Base-by-base conservation (phyloP, 202 grass and related monocot genomes). In the Setaria viridis region DNA sequence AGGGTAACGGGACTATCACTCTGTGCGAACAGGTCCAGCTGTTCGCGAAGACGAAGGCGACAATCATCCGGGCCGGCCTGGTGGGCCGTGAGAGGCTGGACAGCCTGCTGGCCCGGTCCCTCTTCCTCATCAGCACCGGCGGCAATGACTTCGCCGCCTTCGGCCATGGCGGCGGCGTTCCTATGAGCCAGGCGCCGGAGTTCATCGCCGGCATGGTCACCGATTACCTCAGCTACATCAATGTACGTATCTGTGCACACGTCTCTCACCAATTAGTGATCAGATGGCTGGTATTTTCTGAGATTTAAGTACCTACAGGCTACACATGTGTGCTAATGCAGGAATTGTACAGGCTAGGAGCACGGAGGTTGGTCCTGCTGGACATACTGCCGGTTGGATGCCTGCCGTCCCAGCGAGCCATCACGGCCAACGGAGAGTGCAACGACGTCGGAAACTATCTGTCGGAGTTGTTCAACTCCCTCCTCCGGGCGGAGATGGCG, bases 121-220 rank as follows among this genome's bases (percentile, higher is more conserved):
- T 92, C 5, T 94, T 94, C 75, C 19, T 90, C 17, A 10, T 83
- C 62, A 86, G 93, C 73, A 34, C 62, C 33, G 90, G 79, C 32
- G 83, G 82, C 78, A 95, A 95, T 4, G 88, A 90, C 51, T 76
- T 92, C 34, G 15, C 2, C 0, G 65, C 78, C 16, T 89, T 92
- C 48, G 19, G 11, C 45, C 46, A 66, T 41, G 39, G 39, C 56
- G 39, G 39, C 56, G 75, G 49, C 37, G 39, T 73, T 45, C 86
- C 77, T 6, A 29, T 41, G 14, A 77, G 59, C 58, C 42, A 71
- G 11, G 78, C 78, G 11, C 78, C 78, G n/a, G 37, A 53, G 41
- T 70, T 84, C 76, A 20, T 80, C 4, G 65, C 78, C 56, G 29
- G 9, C 70, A 71, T 87, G 76, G 62, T 92, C 54, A 7, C 64